Conservation (phyloP, 2,329 filamentous ascomycete genomes). For the Aspergillus sp. region DNA sequence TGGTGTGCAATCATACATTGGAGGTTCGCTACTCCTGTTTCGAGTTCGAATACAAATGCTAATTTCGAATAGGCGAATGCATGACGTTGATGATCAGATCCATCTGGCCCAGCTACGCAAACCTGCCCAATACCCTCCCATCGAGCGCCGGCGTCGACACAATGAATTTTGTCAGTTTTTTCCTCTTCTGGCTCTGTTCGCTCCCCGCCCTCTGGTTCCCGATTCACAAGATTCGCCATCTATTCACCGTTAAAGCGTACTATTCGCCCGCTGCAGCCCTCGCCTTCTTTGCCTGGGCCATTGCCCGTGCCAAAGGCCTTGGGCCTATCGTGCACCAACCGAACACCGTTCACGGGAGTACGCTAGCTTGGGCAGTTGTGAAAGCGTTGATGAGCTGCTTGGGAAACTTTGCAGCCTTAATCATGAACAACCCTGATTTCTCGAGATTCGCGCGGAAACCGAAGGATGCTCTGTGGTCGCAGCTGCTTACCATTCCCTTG, state of each 20-base stretch:
- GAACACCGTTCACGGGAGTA: constrained; percentile 56
- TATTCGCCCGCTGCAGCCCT: constrained; percentile 78
- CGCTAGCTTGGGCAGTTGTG: constrained; percentile 73
- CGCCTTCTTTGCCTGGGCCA: constrained; percentile 79
- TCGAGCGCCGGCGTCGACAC: constrained; percentile 63
- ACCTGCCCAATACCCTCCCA: constrained; percentile 62
- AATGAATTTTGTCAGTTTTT: constrained; percentile 70
- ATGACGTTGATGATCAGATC: constrained; percentile 82
- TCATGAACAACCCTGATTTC: constrained; percentile 75
- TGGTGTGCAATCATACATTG: constrained; percentile 68
- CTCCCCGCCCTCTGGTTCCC: constrained; percentile 84
- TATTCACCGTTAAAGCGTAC: constrained; percentile 85
- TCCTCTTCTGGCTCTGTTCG: constrained; percentile 77
- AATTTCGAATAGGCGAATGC: constrained; percentile 53
- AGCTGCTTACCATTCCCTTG: constrained; percentile 65
- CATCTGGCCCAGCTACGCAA: constrained; percentile 62
- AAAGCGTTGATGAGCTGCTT: constrained; percentile 83
- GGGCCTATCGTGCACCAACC: constrained; percentile 73
- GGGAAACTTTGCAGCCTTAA: constrained; percentile 83
- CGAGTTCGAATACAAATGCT: neutral
- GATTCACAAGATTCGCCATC: constrained; percentile 77
- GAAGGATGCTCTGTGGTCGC: constrained; percentile 69
- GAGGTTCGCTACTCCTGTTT: constrained; percentile 39
- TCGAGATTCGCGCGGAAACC: constrained; percentile 74
- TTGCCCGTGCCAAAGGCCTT: constrained; percentile 72